Evolutionary conservation across 768 basidiomycete species (phyloP).

Genomic region (Lenzites betulinus): DNA sequence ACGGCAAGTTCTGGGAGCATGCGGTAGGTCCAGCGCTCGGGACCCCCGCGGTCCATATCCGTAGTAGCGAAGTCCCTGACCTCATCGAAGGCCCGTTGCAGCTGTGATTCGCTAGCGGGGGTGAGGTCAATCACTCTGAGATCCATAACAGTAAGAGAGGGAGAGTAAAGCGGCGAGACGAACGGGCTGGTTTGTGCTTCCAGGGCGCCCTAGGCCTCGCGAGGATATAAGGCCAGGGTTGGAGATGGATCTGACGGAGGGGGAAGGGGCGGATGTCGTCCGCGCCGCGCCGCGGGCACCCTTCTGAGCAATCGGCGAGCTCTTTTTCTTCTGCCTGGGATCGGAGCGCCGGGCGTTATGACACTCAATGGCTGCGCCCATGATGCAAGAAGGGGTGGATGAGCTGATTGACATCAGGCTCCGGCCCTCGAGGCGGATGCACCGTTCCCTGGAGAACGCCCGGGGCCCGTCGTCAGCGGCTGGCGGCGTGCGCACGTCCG

Average conservation of each 20-base stretch:
- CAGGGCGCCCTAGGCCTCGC: not conserved
- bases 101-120: conserved; percentile 48
- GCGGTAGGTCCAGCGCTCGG: conserved; percentile 56
- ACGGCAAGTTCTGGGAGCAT: conserved; percentile 44
- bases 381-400: conserved; percentile 22
- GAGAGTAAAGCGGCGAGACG: not conserved
- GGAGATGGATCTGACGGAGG: conserved; percentile 16
- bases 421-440: conserved; percentile 18
- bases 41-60: conserved; percentile 54
- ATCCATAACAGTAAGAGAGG: conserved; percentile 19
- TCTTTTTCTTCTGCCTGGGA: conserved; percentile 10
- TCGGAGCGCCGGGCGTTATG: conserved; percentile 21
- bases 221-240: conserved; percentile 4
- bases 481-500: conserved; percentile 8
- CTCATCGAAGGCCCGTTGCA: conserved; percentile 52
- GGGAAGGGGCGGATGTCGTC: conserved; percentile 3
- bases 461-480: conserved; percentile 4
- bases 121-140: conserved; percentile 44
- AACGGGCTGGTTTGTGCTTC: not conserved
- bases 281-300: conserved; percentile 8
- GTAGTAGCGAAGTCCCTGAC: conserved; percentile 54
- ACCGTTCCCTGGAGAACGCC: conserved; percentile 14
- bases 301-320: conserved; percentile 15
- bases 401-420: conserved; percentile 24
- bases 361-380: conserved; percentile 20